These are phyloP conservation scores for Exutisphaerella laricina DNA, from an alignment of 2,329 filamentous ascomycete genomes.

Conservation along the genomic window DNA sequence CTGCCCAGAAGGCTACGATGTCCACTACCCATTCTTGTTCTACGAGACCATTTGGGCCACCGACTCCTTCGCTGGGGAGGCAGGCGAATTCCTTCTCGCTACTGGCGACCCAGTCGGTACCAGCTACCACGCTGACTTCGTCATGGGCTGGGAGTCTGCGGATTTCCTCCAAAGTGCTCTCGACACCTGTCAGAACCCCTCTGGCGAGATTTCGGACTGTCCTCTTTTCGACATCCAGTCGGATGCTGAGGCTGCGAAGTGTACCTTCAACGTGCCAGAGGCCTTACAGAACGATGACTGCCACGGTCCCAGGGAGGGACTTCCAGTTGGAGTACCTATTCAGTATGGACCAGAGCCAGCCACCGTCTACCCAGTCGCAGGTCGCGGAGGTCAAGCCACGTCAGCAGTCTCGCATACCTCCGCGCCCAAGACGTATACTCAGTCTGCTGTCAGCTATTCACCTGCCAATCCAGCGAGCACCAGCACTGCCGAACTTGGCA, in stretches of 20 bases:
- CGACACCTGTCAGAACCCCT: slow-evolving; percentile 64
- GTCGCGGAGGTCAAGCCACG: slow-evolving; percentile 18
- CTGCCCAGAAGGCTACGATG: slow-evolving; percentile 65
- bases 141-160: slow-evolving; percentile 65
- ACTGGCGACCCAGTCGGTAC: slow-evolving; percentile 71
- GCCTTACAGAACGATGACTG: slow-evolving; percentile 56
- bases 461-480: slow-evolving; percentile 23
- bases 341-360: slow-evolving; percentile 43
- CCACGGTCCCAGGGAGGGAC: slow-evolving; percentile 47
- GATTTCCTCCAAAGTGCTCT: slow-evolving; percentile 66
- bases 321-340: slow-evolving; percentile 62
- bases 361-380: slow-evolving; percentile 29
- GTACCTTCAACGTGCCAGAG: slow-evolving; percentile 57
- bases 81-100: slow-evolving; percentile 67
- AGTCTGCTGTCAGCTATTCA: slow-evolving; percentile 21
- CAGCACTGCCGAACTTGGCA: slow-evolving; percentile 23
- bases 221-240: slow-evolving; percentile 65
- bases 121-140: slow-evolving; percentile 74
- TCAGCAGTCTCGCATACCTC: slow-evolving; percentile 15
- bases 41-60: slow-evolving; percentile 85
- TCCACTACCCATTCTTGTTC: slow-evolving; percentile 68
- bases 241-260: slow-evolving; percentile 50
- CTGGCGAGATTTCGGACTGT: slow-evolving; percentile 68
- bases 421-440: slow-evolving; percentile 11
- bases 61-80: slow-evolving; percentile 53